A percentile compares a stretch with the other conserved stretches of the same genome.
These are phyloP conservation scores for Oidiodendron maius DNA, from an alignment of 495 filamentous ascomycete genomes.

Conservation along the genomic window DNA sequence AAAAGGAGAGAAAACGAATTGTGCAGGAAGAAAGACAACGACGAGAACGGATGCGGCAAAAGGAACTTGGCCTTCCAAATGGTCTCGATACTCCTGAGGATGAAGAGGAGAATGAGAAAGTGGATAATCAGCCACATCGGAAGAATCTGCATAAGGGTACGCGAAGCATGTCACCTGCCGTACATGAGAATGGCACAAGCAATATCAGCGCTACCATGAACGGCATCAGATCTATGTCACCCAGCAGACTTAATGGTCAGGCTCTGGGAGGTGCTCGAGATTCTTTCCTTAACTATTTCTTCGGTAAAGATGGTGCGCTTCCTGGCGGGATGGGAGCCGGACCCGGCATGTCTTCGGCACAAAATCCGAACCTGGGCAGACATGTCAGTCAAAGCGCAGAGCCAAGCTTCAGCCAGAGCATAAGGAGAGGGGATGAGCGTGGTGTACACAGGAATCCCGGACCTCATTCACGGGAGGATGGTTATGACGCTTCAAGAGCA, in stretches of 20 bases:
- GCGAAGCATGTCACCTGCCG: constrained; percentile 77
- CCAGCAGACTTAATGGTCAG: constrained; percentile 50
- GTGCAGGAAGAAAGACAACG: constrained; percentile 78
- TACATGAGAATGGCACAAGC: constrained; percentile 47
- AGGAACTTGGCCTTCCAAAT: constrained; percentile 69
- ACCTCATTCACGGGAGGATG: constrained; percentile 27
- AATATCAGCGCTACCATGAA: constrained; percentile 60
- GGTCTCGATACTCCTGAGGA: constrained; percentile 61
- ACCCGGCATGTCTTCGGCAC: constrained; percentile 24
- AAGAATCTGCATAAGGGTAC: constrained; percentile 52
- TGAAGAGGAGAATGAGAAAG: constrained; percentile 51
- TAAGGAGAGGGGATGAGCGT: constrained; percentile 67
- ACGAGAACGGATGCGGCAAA: constrained; percentile 72
- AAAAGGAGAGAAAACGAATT: constrained; percentile 77
- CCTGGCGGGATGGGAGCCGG: constrained; percentile 32
- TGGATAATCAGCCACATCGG: constrained; percentile 50
- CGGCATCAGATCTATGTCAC: constrained; percentile 56
- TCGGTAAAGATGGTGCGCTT: constrained; percentile 75
- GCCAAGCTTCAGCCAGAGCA: constrained; percentile 75
- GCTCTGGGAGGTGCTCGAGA: constrained; percentile 55
- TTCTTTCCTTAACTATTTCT: constrained; percentile 97
- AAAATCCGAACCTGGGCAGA: constrained; percentile 37
- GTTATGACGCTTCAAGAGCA: constrained; percentile 22
- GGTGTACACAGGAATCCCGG: constrained; percentile 34
- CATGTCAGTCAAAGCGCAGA: constrained; percentile 71